A percentile compares a stretch with the other conserved stretches of the same genome.
Evolutionary conservation across 371 early-diverging fungal genomes (phyloP).

Genomic region (Mortierella sp.): DNA sequence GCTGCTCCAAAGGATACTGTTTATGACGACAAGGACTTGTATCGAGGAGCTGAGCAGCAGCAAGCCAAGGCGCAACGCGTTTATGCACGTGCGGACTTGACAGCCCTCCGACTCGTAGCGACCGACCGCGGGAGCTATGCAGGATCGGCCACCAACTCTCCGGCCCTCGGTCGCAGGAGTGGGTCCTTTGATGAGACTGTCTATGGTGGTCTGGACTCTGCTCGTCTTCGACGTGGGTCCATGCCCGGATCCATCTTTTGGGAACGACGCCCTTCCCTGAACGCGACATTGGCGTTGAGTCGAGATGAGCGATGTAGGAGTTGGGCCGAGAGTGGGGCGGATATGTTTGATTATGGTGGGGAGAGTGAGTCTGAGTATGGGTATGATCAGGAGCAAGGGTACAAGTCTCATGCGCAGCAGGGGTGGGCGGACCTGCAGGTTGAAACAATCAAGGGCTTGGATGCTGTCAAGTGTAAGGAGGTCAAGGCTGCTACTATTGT

Average conservation of each 20-base stretch:
- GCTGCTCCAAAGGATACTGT: background rate
- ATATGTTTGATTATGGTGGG: slow-evolving; percentile 33
- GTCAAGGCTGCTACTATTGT: background rate
- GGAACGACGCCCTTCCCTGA: slow-evolving; percentile 10
- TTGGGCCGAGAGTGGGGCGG: slow-evolving; percentile 36
- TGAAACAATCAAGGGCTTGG: slow-evolving; percentile 21
- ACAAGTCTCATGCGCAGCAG: slow-evolving; percentile 48
- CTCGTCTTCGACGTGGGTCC: slow-evolving; percentile 4
- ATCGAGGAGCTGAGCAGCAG: background rate
- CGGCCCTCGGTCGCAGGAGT: slow-evolving; percentile 25
- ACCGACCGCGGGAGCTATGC: background rate
- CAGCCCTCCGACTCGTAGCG: background rate
- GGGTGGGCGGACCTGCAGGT: slow-evolving; percentile 34
- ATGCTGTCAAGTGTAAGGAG: slow-evolving; percentile 4
- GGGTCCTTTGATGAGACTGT: slow-evolving; percentile 49
- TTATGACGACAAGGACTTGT: slow-evolving; percentile 20
- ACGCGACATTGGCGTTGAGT: background rate
- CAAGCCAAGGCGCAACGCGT: slow-evolving; percentile 9
- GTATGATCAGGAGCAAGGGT: slow-evolving; percentile 25
- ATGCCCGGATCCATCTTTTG: slow-evolving; percentile 10
- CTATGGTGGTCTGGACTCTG: slow-evolving; percentile 36
- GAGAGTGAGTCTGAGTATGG: slow-evolving; percentile 23
- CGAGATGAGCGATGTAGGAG: slow-evolving; percentile 44
- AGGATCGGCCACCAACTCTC: slow-evolving; percentile 1
- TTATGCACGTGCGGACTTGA: slow-evolving; percentile 25